These are phyloP conservation scores for Dissophora ornata DNA, from an alignment of 192 early-diverging fungal genomes.

Conservation along the genomic window DNA sequence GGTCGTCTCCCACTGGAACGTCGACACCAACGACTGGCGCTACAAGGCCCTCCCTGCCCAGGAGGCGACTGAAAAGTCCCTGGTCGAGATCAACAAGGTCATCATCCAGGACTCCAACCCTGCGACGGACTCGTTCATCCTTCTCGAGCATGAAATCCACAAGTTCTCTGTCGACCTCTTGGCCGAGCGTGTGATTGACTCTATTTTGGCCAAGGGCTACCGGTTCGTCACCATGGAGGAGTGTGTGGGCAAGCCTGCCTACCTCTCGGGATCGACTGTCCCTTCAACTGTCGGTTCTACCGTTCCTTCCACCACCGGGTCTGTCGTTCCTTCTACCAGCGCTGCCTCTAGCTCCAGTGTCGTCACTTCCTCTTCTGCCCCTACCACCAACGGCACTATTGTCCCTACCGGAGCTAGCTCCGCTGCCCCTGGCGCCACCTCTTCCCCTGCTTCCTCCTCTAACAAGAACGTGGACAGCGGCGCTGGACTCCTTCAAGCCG, in stretches of 20 bases:
- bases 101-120: constrained; percentile 37
- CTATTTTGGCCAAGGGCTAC: constrained; percentile 46
- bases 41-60: constrained; percentile 15
- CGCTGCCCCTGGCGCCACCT: not conserved
- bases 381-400: not conserved
- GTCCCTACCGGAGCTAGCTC: not conserved
- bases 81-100: constrained; percentile 37
- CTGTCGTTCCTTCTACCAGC: not conserved
- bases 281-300: constrained; percentile 1
- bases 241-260: constrained; percentile 52
- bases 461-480: constrained; percentile 9
- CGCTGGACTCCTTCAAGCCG: constrained; percentile 15
- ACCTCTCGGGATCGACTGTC: constrained; percentile 31
- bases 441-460: not conserved
- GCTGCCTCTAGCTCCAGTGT: not conserved
- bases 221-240: constrained; percentile 55
- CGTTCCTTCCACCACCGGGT: not conserved
- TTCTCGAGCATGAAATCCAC: constrained; percentile 58
- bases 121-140: constrained; percentile 42
- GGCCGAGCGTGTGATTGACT: constrained; percentile 45
- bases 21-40: constrained; percentile 57
- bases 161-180: constrained; percentile 46
- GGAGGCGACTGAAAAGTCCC: constrained; percentile 15
- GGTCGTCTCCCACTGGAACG: constrained; percentile 54
- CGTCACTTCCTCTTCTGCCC: not conserved